Conservation (phyloP, 768 basidiomycete species). For the Polyporus arcularius region DNA sequence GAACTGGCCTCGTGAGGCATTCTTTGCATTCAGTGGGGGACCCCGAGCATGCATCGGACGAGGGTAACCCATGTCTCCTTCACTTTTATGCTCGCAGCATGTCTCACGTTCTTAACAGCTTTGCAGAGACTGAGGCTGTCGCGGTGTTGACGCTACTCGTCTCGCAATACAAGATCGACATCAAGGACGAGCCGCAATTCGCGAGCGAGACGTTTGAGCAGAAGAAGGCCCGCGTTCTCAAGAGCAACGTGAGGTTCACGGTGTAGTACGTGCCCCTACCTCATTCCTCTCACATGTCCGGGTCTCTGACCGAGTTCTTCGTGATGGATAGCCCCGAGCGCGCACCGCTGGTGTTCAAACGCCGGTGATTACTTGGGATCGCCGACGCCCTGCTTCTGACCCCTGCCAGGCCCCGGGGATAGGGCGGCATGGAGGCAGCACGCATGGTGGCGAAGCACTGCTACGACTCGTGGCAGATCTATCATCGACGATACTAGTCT, state of each 20-base stretch:
- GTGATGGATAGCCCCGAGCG: constrained; percentile 13
- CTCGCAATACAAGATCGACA: constrained; percentile 45
- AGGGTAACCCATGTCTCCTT: constrained; percentile 10
- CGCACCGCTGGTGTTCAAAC: constrained; percentile 26
- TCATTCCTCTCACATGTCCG: background rate
- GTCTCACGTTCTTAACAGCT: constrained; percentile 23
- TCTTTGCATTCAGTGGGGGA: constrained; percentile 53
- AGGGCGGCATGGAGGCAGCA: too few species aligned
- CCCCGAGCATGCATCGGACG: constrained; percentile 47
- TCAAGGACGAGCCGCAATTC: constrained; percentile 33
- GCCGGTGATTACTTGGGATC: constrained; percentile 1
- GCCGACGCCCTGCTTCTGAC: too few species aligned
- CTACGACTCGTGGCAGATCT: too few species aligned
- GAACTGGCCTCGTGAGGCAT: constrained; percentile 57
- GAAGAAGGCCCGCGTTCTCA: constrained; percentile 34
- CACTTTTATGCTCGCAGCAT: too few species aligned
- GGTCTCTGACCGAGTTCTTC: background rate
- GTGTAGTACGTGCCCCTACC: constrained; percentile 20
- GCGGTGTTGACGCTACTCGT: constrained; percentile 51
- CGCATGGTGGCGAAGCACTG: too few species aligned
- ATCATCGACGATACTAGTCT: too few species aligned
- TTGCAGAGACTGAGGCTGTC: constrained; percentile 53
- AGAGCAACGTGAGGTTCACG: constrained; percentile 22
- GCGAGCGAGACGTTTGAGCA: constrained; percentile 48
- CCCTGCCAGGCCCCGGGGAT: too few species aligned